These are phyloP conservation scores for Saccharomyces mikatae DNA, from an alignment of 805 yeast species.

Conservation along the genomic window DNA sequence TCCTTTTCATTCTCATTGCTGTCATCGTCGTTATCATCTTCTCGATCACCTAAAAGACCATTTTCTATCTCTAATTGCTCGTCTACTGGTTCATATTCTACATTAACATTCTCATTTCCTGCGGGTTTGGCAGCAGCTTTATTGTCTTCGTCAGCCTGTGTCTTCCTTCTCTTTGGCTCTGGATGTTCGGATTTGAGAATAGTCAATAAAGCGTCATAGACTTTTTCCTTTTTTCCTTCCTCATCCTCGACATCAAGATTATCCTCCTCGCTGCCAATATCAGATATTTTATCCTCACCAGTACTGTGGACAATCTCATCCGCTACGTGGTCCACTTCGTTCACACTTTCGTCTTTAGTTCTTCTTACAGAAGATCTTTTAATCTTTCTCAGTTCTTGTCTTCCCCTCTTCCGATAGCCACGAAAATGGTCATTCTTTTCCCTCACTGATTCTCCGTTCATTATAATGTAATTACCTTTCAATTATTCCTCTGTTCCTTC, in stretches of 20 bases:
- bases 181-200: conserved; percentile 45
- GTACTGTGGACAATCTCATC: conserved; percentile 29
- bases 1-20: conserved; percentile 18
- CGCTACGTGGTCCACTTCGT: conserved; percentile 3
- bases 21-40: conserved; percentile 16
- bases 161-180: conserved; percentile 11
- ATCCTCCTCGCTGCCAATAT: conserved; percentile 3
- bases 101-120: conserved; percentile 12
- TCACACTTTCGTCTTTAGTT: conserved; percentile 10
- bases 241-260: conserved; percentile 15
- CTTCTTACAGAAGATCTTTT: conserved; percentile 39
- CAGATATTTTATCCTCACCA: conserved; percentile 9
- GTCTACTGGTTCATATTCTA: conserved; percentile 22
- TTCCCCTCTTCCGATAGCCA: conserved; percentile 38
- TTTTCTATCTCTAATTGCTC: conserved; percentile 11
- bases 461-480: background rate
- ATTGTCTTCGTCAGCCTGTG: conserved; percentile 14
- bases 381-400: conserved; percentile 53
- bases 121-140: conserved; percentile 8
- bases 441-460: background rate
- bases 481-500: background rate
- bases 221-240: conserved; percentile 34
- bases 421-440: conserved; percentile 3
- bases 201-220: conserved; percentile 61
- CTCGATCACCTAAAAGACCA: conserved; percentile 22